Evolutionary conservation across 1,284 basidiomycete genomes (phyloP).

Genomic region (Schizophyllum commune): DNA sequence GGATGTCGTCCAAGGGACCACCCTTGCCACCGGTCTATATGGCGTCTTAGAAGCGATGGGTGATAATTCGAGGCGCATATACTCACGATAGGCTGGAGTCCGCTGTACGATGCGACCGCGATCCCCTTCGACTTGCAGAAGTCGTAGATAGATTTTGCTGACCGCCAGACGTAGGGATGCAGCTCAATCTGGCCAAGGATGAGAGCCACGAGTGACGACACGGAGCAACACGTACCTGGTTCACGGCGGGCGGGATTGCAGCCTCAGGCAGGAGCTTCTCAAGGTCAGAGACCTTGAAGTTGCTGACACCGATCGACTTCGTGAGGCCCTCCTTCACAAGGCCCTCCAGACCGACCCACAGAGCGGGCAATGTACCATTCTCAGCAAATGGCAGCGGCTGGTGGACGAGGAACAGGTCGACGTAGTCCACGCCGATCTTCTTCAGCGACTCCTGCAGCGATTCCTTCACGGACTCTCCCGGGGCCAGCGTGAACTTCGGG

Average conservation of each 20-base stretch:
- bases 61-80: neutral
- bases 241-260: constrained; percentile 60
- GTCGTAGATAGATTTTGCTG: constrained; percentile 44
- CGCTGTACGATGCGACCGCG: constrained; percentile 56
- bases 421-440: constrained; percentile 59
- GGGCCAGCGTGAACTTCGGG: constrained; percentile 14
- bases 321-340: constrained; percentile 60
- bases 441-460: constrained; percentile 45
- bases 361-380: constrained; percentile 37
- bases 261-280: constrained; percentile 53
- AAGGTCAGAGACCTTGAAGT: constrained; percentile 66
- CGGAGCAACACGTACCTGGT: constrained; percentile 44
- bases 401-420: constrained; percentile 78
- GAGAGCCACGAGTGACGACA: neutral
- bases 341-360: constrained; percentile 71
- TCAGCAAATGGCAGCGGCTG: constrained; percentile 36
- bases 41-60: neutral
- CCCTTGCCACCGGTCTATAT: constrained; percentile 10
- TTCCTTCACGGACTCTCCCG: constrained; percentile 42
- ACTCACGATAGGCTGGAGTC: constrained; percentile 52
- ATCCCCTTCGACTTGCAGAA: constrained; percentile 58
- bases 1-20: constrained; percentile 28
- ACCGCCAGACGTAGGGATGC: constrained; percentile 71
- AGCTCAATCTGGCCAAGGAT: constrained; percentile 51
- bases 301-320: constrained; percentile 80